Evolutionary conservation across 768 basidiomycete species (phyloP).

Genomic region (Termitomyces sp.): DNA sequence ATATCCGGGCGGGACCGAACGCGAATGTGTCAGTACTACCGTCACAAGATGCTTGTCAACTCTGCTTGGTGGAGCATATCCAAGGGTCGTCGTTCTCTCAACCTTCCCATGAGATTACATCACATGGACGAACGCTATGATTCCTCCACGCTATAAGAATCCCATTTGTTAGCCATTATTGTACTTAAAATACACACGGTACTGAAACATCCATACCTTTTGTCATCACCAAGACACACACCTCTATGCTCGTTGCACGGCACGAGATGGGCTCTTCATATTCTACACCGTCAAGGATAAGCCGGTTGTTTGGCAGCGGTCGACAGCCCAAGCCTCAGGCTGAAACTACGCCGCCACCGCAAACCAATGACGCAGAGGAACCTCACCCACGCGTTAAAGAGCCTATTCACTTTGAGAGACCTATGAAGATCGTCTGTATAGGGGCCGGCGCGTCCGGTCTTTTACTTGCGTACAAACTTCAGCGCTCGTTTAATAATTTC

Average conservation of each 20-base stretch:
- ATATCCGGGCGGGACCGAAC: neutral
- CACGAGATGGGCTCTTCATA: neutral
- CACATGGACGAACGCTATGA: neutral
- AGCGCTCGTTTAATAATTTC: slow-evolving; percentile 33
- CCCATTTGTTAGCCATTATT: neutral
- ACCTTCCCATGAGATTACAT: neutral
- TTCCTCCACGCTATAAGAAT: neutral
- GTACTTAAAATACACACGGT: neutral
- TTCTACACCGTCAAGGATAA: neutral
- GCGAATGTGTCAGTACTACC: neutral
- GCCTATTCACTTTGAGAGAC: slow-evolving; percentile 28
- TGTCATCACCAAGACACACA: neutral
- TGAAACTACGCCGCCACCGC: neutral
- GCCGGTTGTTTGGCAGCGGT: neutral
- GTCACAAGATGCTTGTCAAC: neutral
- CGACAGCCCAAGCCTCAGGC: neutral
- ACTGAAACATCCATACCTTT: neutral
- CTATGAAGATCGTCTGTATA: slow-evolving; percentile 30
- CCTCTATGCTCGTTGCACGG: no score
- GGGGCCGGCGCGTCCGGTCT: slow-evolving; percentile 38
- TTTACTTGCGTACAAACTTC: slow-evolving; percentile 29
- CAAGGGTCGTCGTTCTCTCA: neutral
- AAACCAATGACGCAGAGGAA: neutral
- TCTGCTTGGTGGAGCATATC: no score
- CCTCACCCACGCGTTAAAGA: slow-evolving; percentile 14